Conservation (phyloP, 805 yeast species). For the Phaffomyces antillensis region DNA sequence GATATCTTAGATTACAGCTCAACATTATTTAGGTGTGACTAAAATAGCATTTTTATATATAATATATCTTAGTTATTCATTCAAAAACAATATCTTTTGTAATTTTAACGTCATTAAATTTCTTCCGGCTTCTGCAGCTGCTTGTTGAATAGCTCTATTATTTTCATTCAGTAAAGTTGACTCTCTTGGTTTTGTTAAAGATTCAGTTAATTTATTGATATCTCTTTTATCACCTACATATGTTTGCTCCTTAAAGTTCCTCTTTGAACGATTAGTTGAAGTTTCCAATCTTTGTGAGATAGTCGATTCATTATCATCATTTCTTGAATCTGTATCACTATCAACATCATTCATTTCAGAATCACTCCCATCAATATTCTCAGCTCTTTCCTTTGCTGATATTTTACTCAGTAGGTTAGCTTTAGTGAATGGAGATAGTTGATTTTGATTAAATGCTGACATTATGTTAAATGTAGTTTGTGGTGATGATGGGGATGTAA, state of each 20-base stretch:
- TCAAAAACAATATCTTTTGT: conserved; percentile 22
- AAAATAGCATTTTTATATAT: background rate
- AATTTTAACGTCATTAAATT: conserved; percentile 19
- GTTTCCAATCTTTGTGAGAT: conserved; percentile 4
- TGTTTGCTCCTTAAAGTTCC: background rate
- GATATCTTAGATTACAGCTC: background rate
- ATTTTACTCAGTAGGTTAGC: conserved; percentile 17
- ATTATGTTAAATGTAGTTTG: conserved; percentile 3
- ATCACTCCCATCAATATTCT: conserved; percentile 19
- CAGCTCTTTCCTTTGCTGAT: conserved; percentile 7
- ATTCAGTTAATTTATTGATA: background rate
- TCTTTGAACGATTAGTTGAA: background rate
- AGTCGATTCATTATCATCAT: conserved; percentile 8
- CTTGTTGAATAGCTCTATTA: conserved; percentile 2
- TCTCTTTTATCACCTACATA: background rate
- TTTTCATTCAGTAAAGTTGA: background rate
- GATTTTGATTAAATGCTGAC: conserved; percentile 7
- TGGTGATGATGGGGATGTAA: conserved; percentile 1
- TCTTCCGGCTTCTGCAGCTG: conserved; percentile 20
- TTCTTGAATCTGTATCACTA: conserved; percentile 15
- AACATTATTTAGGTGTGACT: background rate
- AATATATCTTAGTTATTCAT: conserved; percentile 8
- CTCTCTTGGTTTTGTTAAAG: background rate
- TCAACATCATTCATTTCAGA: conserved; percentile 24
- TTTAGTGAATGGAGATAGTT: conserved; percentile 19